Conservation (phyloP, 179 eudicot genomes). For the Beta corolliflora region DNA sequence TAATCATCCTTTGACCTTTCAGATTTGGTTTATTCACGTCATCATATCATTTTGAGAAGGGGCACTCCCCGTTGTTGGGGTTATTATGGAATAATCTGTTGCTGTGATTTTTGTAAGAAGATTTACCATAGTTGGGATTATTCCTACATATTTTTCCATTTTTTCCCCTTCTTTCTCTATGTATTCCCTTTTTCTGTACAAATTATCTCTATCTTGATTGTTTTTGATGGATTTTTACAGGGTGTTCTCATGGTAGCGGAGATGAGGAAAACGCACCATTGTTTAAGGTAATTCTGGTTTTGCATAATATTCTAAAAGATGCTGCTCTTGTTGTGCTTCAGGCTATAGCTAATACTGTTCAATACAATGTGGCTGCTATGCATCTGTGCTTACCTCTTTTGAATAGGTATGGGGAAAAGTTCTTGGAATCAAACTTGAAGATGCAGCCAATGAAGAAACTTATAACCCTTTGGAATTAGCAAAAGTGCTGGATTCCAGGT, state of each 20-base stretch:
- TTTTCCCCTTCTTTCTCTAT: conserved; percentile 2
- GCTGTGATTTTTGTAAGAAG: too few species aligned
- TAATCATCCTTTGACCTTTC: too few species aligned
- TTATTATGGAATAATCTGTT: too few species aligned
- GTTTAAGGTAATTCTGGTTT: conserved; percentile 57
- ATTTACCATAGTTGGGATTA: not conserved
- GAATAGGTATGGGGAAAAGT: conserved; percentile 77
- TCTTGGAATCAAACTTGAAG: conserved; percentile 62
- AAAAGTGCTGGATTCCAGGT: conserved; percentile 38
- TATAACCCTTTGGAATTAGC: conserved; percentile 83
- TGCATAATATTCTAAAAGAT: not conserved
- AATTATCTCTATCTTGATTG: not conserved
- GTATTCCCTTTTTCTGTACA: not conserved
- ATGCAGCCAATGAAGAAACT: conserved; percentile 70
- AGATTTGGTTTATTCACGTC: too few species aligned
- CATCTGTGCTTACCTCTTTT: conserved; percentile 19
- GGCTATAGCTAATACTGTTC: not conserved
- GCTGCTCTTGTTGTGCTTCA: not conserved
- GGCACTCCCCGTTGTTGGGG: too few species aligned
- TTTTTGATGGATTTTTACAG: conserved; percentile 28
- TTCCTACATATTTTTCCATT: conserved; percentile 7
- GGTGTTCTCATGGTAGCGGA: conserved; percentile 49
- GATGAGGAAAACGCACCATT: conserved; percentile 49
- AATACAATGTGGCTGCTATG: not conserved
- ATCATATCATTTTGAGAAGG: too few species aligned